Base-by-base conservation (phyloP, 768 basidiomycete species). In the Termitomyces sp. region DNA sequence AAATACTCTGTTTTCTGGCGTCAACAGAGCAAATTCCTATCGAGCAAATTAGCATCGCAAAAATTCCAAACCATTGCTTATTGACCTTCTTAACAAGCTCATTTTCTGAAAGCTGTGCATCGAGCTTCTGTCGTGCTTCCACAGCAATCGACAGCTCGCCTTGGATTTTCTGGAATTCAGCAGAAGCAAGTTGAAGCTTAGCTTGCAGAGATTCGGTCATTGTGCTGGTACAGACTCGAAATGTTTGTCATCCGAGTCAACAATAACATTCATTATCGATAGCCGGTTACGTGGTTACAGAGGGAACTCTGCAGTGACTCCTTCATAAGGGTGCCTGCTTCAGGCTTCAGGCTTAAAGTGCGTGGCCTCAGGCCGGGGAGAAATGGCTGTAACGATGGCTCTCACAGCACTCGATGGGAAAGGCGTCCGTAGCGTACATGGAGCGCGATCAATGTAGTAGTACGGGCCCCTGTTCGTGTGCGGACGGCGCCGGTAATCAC, bases 61-160 rank as follows among this genome's bases (percentile, higher is more conserved):
- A 24, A 39, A 15, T 62, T 36, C 56, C 33, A 40, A 33, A 33
- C 28, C 33, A 40, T 49, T 40, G 24, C 45, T 73, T 7, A 36
- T 4, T 20, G 42, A 90, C 96, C 84, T 96, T 92, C 72, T 93
- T 87, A 49, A 98, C 96, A 52, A 87, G 78, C 73, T 97, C 92
- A 74, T 95, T 97, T 76, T 98, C 96, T 7, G 89, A 88, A 48
- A 90, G 76, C 71, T 97, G 95, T 0, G 94, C 87, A 63, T 96
- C 96, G n/a, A 98, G 82, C 57, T 85, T 83, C 67, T 96, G 93
- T 48, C 91, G 81, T 15, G 86, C 88, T 65, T 94, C 92, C 40
- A 98, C 89, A 4, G 84, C 80, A 58, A 78, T 80, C 1, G 87
- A 79, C 44, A 94, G 77, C 63, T 96, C 92, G 2, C 75, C 69